phyloP scores from a whole-genome alignment of 2,329 filamentous ascomycete genomes.

The Scedosporium dehoogii region DNA sequence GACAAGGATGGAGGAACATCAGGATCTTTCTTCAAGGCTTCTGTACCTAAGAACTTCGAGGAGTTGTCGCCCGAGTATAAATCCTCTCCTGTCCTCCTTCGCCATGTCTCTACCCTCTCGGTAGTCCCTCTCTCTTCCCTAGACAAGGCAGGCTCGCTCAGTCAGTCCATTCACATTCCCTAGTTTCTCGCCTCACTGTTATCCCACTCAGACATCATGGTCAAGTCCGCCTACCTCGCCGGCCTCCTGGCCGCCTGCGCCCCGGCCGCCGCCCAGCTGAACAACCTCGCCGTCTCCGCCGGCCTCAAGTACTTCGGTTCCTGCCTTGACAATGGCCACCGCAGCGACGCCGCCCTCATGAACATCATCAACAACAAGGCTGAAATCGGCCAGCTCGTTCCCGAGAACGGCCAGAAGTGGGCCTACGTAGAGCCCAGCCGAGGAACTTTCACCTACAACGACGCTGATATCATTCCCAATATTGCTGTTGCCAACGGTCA shows the following conservation, averaged over 20 bases:
- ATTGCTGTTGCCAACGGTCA: slow-evolving; percentile 47
- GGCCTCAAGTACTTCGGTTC: slow-evolving; percentile 11
- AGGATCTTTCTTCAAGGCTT: not conserved
- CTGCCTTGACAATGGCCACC: slow-evolving; percentile 25
- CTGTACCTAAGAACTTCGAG: not conserved
- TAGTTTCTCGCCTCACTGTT: not conserved
- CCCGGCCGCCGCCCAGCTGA: slow-evolving; percentile 6
- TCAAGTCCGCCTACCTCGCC: not conserved
- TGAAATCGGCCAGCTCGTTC: slow-evolving; percentile 55
- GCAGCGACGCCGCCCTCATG: slow-evolving; percentile 29
- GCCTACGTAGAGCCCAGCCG: slow-evolving; percentile 39
- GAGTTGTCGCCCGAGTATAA: not conserved
- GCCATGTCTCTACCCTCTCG: not conserved
- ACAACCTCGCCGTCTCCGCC: slow-evolving; percentile 4
- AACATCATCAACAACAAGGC: slow-evolving; percentile 28
- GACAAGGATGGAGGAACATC: not conserved
- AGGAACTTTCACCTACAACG: slow-evolving; percentile 44
- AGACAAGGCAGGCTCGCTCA: not conserved
- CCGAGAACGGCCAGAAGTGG: slow-evolving; percentile 66
- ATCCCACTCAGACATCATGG: not conserved
- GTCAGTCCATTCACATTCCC: not conserved
- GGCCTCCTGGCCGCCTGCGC: not conserved
- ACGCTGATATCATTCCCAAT: slow-evolving; percentile 48
- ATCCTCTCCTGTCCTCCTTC: not conserved
- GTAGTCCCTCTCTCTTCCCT: not conserved